phyloP scores from a whole-genome alignment of 164 flowering plant species.

The Taxillus chinensis region DNA sequence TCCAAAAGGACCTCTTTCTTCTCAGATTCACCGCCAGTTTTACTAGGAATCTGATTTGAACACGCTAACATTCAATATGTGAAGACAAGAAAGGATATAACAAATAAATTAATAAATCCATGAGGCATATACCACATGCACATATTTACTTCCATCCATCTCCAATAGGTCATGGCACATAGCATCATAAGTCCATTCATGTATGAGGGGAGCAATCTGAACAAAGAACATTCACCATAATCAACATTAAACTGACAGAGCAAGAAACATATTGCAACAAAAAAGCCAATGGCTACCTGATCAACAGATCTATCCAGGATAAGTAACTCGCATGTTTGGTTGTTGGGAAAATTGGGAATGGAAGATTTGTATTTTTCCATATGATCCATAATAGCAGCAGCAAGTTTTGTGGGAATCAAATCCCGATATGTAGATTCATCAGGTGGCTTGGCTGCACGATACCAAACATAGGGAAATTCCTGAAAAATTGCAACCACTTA shows the following conservation, averaged over 20 bases:
- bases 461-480: constrained; percentile 2
- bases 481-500: not conserved
- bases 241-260: not conserved
- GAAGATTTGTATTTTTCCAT: constrained; percentile 1
- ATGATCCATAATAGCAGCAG: not conserved
- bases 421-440: constrained; percentile 2
- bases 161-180: constrained; percentile 6
- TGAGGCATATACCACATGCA: not conserved
- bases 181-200: constrained; percentile 9
- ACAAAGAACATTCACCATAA: not conserved
- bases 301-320: constrained; percentile 4
- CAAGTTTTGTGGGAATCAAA: constrained; percentile 3
- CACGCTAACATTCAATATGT: not conserved
- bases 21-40: constrained; percentile 3
- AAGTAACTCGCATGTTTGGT: constrained; percentile 5
- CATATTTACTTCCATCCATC: constrained; percentile 5
- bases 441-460: constrained; percentile 1
- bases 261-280: not conserved
- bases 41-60: not conserved
- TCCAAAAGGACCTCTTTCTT: constrained; percentile 1
- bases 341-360: constrained; percentile 4
- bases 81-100: not conserved
- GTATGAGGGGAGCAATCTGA: constrained; percentile 6
- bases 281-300: constrained; percentile 1
- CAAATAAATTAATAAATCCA: not conserved